Evolutionary conservation across 768 basidiomycete genomes (phyloP).

Genomic region (Boletus vermiculosoides): DNA sequence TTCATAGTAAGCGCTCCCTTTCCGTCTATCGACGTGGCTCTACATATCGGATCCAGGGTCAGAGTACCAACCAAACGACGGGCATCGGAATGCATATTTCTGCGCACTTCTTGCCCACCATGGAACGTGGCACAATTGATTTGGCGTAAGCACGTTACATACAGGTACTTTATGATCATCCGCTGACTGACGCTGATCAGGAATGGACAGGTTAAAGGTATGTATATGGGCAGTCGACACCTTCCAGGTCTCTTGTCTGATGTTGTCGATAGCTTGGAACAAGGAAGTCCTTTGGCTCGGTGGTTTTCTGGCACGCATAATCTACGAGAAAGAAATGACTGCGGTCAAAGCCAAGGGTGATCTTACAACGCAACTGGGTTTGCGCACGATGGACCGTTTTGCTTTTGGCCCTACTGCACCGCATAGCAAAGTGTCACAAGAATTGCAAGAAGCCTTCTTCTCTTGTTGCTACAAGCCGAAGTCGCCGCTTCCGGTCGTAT

Average conservation of each 20-base stretch:
- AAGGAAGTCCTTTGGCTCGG: conserved; percentile 80
- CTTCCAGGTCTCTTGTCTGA: neutral
- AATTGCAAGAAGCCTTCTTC: conserved; percentile 18
- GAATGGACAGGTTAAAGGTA: conserved; percentile 81
- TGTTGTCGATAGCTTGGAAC: conserved; percentile 68
- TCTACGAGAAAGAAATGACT: conserved; percentile 78
- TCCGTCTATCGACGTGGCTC: neutral
- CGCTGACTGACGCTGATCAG: conserved; percentile 36
- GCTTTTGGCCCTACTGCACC: conserved; percentile 41
- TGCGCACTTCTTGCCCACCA: conserved; percentile 88
- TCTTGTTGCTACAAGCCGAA: conserved; percentile 1
- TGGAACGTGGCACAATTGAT: conserved; percentile 91
- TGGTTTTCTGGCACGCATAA: conserved; percentile 75
- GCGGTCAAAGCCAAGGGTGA: neutral
- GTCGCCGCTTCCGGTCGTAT: conserved; percentile 16
- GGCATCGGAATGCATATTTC: conserved; percentile 48
- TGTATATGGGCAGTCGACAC: conserved; percentile 19
- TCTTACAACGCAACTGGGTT: conserved; percentile 31
- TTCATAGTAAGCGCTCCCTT: conserved; percentile 10
- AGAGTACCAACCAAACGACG: no score
- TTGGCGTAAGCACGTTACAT: conserved; percentile 55
- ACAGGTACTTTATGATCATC: neutral
- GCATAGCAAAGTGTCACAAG: conserved; percentile 30
- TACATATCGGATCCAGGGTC: neutral
- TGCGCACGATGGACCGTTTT: conserved; percentile 84